A percentile compares a stretch with the other conserved stretches of the same genome.
These are phyloP conservation scores for Raffaelea albimanens DNA, from an alignment of 2,329 filamentous ascomycete species.

Conservation along the genomic window DNA sequence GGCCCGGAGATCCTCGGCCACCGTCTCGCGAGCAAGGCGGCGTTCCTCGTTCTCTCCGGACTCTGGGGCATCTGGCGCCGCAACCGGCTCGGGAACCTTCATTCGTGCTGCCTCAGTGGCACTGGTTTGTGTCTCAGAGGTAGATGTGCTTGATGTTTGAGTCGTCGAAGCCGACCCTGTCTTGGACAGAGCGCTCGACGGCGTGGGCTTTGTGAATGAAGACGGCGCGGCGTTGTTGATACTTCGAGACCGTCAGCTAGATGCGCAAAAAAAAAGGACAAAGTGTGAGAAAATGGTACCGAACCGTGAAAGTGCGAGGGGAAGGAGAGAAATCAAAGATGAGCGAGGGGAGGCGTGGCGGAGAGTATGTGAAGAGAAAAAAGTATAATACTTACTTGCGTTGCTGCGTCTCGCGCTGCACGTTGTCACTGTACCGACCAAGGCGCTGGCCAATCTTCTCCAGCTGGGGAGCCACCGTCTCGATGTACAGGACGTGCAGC, in stretches of 20 bases:
- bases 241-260: background rate
- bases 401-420: conserved; percentile 6
- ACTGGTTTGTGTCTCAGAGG: conserved; percentile 15
- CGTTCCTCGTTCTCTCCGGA: conserved; percentile 45
- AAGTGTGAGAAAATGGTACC: background rate
- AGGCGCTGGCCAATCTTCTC: conserved; percentile 85
- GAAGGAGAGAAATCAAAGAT: background rate
- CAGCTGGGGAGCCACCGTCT: conserved; percentile 93
- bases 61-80: conserved; percentile 34
- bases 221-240: conserved; percentile 16
- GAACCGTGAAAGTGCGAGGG: background rate
- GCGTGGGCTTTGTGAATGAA: conserved; percentile 27
- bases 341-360: no score
- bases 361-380: no score
- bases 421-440: conserved; percentile 57
- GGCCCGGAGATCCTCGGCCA: conserved; percentile 66
- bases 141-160: background rate
- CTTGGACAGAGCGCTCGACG: conserved; percentile 14
- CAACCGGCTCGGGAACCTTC: conserved; percentile 21
- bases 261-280: background rate
- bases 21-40: conserved; percentile 52
- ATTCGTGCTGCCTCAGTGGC: conserved; percentile 8
- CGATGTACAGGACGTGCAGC: conserved; percentile 67
- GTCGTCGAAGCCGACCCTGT: conserved; percentile 13
- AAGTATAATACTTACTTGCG: conserved; percentile 5